Evolutionary conservation across 768 basidiomycete species (phyloP).

Genomic region (Termitomyces sp.): DNA sequence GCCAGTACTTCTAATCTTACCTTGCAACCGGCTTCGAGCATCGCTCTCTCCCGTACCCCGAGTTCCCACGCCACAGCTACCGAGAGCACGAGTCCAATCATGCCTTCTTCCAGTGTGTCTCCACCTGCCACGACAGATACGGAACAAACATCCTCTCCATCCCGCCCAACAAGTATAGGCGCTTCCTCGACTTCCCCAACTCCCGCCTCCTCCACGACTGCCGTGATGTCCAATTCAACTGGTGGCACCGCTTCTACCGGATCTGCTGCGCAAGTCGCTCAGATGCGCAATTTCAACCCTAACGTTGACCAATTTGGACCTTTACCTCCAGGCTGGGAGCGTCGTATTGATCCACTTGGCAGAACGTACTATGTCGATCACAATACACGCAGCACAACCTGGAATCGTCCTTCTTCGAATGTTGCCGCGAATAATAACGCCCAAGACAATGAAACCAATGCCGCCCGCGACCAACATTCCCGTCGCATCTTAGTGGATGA

Average conservation of each 20-base stretch:
- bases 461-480: constrained; percentile 81
- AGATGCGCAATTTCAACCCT: constrained; percentile 86
- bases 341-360: constrained; percentile 93
- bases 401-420: constrained; percentile 86
- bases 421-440: constrained; percentile 65
- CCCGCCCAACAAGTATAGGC: constrained; percentile 24
- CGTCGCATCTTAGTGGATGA: constrained; percentile 84
- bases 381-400: constrained; percentile 95
- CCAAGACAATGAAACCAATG: constrained; percentile 76
- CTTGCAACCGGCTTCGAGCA: constrained; percentile 32
- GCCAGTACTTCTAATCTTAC: constrained; percentile 53
- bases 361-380: constrained; percentile 99
- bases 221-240: constrained; percentile 17
- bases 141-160: constrained; percentile 19
- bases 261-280: constrained; percentile 40
- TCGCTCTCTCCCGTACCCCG: constrained; percentile 51
- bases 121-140: constrained; percentile 18
- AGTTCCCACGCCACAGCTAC: constrained; percentile 60
- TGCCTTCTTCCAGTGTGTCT: constrained; percentile 28
- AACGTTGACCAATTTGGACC: constrained; percentile 92
- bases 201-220: constrained; percentile 17
- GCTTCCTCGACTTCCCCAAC: constrained; percentile 12
- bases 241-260: constrained; percentile 25
- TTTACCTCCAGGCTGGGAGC: constrained; percentile 91
- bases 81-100: constrained; percentile 38